Percentiles rank a stretch among this genome's conserved stretches.
phyloP scores from a whole-genome alignment of 2,329 filamentous ascomycete species.

The Arthrobotrys megalospora region DNA sequence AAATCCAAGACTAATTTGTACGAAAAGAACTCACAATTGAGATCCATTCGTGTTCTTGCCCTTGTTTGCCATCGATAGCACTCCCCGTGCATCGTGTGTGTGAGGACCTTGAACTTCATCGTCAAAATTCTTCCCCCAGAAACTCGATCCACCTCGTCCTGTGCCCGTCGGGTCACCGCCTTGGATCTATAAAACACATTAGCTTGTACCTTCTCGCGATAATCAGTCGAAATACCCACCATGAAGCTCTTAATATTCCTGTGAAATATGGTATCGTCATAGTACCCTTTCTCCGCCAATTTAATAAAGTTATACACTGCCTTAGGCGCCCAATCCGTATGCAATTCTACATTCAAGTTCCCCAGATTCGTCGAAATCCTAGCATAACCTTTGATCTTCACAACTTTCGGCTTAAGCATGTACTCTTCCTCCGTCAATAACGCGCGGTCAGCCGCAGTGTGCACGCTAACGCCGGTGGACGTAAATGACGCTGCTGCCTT shows the following conservation, averaged over 20 bases:
- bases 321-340: conserved; percentile 89
- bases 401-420: conserved; percentile 89
- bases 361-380: conserved; percentile 89
- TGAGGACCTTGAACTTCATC: conserved; percentile 93
- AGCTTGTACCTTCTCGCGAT: neutral
- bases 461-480: conserved; percentile 90
- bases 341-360: conserved; percentile 87
- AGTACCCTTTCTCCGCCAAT: conserved; percentile 90
- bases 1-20: neutral
- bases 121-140: conserved; percentile 94
- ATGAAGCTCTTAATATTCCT: conserved; percentile 96
- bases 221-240: conserved; percentile 66
- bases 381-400: conserved; percentile 92
- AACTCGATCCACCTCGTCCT: conserved; percentile 87
- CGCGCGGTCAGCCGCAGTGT: conserved; percentile 88
- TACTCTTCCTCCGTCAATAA: conserved; percentile 94
- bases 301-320: conserved; percentile 98
- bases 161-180: conserved; percentile 95
- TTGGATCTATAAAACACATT: conserved; percentile 74
- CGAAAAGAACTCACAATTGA: conserved; percentile 75
- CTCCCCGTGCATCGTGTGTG: conserved; percentile 84
- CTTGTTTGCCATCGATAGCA: conserved; percentile 97
- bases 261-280: conserved; percentile 86
- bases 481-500: conserved; percentile 94
- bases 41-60: conserved; percentile 97